Evolutionary conservation across 768 basidiomycete genomes (phyloP), one percentile per base, ranked within the genome.

Genomic region (Gyrodon lividus): DNA sequence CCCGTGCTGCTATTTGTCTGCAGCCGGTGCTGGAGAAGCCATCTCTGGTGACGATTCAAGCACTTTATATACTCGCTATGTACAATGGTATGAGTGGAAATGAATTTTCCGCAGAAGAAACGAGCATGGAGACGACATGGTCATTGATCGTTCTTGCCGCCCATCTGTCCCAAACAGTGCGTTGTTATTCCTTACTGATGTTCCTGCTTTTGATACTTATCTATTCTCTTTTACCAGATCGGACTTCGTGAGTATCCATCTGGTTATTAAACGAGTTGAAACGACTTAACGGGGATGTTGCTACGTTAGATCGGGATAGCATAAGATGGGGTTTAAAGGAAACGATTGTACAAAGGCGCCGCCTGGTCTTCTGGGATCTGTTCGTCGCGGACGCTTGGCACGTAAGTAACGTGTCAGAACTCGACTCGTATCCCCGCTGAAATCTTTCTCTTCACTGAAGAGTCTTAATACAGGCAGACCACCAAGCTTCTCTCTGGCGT

Each of bases 311-410:
- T 63, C 81, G 86, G 42, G 86, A 88, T 56, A 83, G 82, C 52
- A 75, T 74, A 13, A 70, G 80, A 48, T 87, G 86, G 86, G 78
- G 74, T 2, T 67, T 89, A n/a, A 72, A 79, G 5, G 69, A 77
- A 2, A 81, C 81, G 61, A 77, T 82, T 57, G 82, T 89, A 0
- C 77, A 86, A 54, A 71, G 86, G 24, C 77, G 88, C 8, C 78
- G 87, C 3, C 71, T 83, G 28, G 69, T 88, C 9, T 89, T 91
- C 69, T 91, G 88, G 88, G 86, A 89, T 61, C 72, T 89, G 9
- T 89, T 87, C 56, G 74, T 84, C 17, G 81, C 83, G 0, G 88
- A 90, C 57, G 72, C 78, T 4, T 89, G 84, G 83, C 74, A 79
- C 70, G 86, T 86, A 55, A 31, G 76, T 44, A 38, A 43, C 16